Evolutionary conservation across 495 filamentous ascomycete species (phyloP).

Genomic region (Chaetomium fimeti): DNA sequence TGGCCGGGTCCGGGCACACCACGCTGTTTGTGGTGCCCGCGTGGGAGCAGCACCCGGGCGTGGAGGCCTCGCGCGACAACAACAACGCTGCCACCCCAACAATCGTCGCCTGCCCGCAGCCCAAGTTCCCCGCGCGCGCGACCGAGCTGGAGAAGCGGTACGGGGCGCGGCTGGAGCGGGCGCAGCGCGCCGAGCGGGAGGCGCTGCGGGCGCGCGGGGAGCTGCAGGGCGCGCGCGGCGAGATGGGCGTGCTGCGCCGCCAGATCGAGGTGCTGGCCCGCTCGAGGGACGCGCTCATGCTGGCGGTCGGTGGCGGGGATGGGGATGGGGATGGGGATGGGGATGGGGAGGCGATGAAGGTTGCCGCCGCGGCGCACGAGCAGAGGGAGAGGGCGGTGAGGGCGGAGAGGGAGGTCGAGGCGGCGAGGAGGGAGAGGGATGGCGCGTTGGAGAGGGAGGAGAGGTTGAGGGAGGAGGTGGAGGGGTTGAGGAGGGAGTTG

Average conservation of each 20-base stretch:
- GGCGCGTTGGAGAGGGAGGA: constrained; percentile 4
- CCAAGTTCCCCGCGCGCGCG: constrained; percentile 34
- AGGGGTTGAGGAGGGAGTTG: constrained; percentile 1
- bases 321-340: neutral
- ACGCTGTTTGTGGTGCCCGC: constrained; percentile 54
- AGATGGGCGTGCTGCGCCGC: constrained; percentile 24
- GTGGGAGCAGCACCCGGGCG: constrained; percentile 44
- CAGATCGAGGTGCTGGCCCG: constrained; percentile 24
- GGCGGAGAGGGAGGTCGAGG: constrained; percentile 19
- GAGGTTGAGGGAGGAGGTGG: neutral
- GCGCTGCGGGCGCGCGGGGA: constrained; percentile 9
- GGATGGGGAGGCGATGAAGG: neutral
- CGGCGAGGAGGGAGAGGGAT: constrained; percentile 16
- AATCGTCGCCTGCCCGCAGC: constrained; percentile 43
- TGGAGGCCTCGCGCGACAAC: constrained; percentile 41
- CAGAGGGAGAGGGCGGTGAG: constrained; percentile 17
- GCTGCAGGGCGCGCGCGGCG: constrained; percentile 10
- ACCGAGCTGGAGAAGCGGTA: constrained; percentile 40
- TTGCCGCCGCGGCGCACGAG: constrained; percentile 16
- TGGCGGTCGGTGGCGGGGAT: constrained; percentile 15
- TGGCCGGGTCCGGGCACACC: constrained; percentile 39
- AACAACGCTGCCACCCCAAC: constrained; percentile 48
- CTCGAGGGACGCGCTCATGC: constrained; percentile 25
- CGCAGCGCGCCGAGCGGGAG: constrained; percentile 20
- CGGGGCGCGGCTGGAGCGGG: constrained; percentile 18